Evolutionary conservation across 2,329 filamentous ascomycete genomes (phyloP).

Genomic region (Xylaria sp.): DNA sequence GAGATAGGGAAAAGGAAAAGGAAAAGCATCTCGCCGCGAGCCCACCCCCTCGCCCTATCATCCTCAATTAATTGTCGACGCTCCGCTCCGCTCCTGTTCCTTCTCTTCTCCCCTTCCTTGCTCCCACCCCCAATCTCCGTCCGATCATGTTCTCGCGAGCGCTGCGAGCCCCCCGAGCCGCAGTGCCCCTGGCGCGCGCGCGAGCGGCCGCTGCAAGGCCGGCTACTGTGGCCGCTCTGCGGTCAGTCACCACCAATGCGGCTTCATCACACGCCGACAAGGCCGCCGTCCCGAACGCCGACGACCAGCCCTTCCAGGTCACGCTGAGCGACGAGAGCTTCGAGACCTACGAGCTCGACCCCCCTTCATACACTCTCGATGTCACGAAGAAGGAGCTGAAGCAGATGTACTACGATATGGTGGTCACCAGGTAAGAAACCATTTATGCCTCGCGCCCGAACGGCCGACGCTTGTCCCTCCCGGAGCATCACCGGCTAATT

Average conservation of each 20-base stretch:
- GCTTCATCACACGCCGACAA: constrained; percentile 89
- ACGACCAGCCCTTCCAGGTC: constrained; percentile 91
- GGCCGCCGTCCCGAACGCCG: constrained; percentile 62
- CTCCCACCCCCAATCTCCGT: background rate
- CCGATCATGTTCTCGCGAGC: constrained; percentile 74
- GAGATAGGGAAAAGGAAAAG: constrained; percentile 1
- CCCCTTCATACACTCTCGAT: constrained; percentile 88
- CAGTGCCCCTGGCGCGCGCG: constrained; percentile 59
- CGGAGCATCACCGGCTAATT: background rate
- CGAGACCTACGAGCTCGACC: constrained; percentile 98
- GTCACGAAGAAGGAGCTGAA: constrained; percentile 98
- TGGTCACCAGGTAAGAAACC: constrained; percentile 77
- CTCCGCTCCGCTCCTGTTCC: background rate
- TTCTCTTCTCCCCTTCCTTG: background rate
- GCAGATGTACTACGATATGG: constrained; percentile 99
- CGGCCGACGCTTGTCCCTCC: background rate
- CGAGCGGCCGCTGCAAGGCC: constrained; percentile 46
- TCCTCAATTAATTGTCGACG: background rate
- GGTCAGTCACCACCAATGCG: constrained; percentile 92
- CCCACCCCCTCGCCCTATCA: constrained; percentile 2
- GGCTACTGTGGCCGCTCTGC: constrained; percentile 57
- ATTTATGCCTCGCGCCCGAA: background rate
- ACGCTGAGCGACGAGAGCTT: constrained; percentile 97
- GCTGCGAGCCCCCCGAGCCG: constrained; percentile 65
- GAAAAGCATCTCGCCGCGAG: constrained; percentile 16